A percentile compares a stretch with the other conserved stretches of the same genome.
Evolutionary conservation across 345 rosid genomes (phyloP).

Genomic region (Murraya paniculata): DNA sequence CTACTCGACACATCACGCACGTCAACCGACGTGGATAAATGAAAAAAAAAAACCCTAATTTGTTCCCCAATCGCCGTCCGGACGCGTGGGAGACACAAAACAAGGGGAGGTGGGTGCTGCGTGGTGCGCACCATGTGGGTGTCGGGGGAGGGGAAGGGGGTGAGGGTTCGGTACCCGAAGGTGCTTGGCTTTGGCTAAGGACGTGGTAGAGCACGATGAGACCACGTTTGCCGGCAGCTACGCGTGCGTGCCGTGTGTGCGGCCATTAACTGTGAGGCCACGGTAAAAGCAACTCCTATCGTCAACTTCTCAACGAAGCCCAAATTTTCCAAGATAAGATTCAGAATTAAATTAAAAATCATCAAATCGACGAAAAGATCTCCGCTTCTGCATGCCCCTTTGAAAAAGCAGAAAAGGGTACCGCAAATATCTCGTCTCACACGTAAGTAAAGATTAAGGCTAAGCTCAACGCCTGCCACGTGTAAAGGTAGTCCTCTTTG

Average conservation of each 20-base stretch:
- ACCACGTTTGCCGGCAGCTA: conserved; percentile 16
- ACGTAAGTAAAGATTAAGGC: too few species aligned
- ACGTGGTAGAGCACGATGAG: not conserved
- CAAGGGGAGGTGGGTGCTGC: not conserved
- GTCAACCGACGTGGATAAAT: conserved; percentile 2
- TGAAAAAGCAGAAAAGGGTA: not conserved
- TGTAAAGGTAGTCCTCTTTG: not conserved
- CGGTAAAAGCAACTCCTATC: not conserved
- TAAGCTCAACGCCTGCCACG: conserved; percentile 6
- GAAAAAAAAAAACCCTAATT: not conserved
- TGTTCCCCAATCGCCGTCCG: not conserved
- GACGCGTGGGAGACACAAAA: not conserved
- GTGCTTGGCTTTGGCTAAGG: conserved; percentile 3
- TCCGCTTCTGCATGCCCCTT: not conserved
- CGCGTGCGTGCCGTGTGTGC: not conserved
- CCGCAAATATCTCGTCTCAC: not conserved
- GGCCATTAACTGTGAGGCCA: not conserved
- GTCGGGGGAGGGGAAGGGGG: too few species aligned
- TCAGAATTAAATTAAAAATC: not conserved
- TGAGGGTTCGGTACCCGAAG: not conserved
- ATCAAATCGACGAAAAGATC: too few species aligned
- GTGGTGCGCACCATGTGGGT: conserved; percentile 12
- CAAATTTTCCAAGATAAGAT: not conserved
- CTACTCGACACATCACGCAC: not conserved
- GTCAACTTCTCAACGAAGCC: too few species aligned